phyloP scores from a whole-genome alignment of 805 yeast species.

The Lipomyces sp. region DNA sequence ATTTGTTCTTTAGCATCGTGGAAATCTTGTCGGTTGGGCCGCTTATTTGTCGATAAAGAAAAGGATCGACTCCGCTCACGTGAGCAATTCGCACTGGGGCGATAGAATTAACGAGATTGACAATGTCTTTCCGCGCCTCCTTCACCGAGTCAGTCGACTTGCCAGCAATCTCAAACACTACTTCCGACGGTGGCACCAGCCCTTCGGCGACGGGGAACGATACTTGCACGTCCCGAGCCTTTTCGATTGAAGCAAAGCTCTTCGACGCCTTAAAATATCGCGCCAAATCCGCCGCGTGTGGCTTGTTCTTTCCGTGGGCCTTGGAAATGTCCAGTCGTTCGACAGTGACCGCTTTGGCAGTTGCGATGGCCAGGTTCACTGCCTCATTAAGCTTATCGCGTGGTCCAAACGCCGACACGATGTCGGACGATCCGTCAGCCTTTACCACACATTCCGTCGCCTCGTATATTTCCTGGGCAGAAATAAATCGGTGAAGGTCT shows the following conservation, averaged over 20 bases:
- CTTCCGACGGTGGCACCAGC: conserved; percentile 45
- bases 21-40: conserved; percentile 35
- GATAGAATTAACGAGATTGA: conserved; percentile 66
- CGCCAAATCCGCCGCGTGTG: conserved; percentile 74
- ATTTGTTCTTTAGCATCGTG: conserved; percentile 39
- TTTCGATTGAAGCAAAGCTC: conserved; percentile 43
- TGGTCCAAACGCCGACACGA: conserved; percentile 57
- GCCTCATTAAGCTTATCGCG: conserved; percentile 56
- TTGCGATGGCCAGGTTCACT: conserved; percentile 54
- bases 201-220: conserved; percentile 47
- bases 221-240: conserved; percentile 44
- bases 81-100: conserved; percentile 62
- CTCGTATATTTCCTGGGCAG: conserved; percentile 37
- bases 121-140: conserved; percentile 68
- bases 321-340: conserved; percentile 76
- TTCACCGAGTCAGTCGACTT: conserved; percentile 50
- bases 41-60: conserved; percentile 52
- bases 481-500: conserved; percentile 61
- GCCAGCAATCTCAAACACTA: conserved; percentile 62
- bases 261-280: conserved; percentile 49
- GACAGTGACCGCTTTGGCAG: conserved; percentile 57
- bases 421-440: conserved; percentile 44
- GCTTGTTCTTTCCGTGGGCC: conserved; percentile 61
- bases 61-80: conserved; percentile 57
- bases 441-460: conserved; percentile 35